phyloP scores from a whole-genome alignment of 2,329 filamentous ascomycete genomes.

The Trichoderma semiorbis region DNA sequence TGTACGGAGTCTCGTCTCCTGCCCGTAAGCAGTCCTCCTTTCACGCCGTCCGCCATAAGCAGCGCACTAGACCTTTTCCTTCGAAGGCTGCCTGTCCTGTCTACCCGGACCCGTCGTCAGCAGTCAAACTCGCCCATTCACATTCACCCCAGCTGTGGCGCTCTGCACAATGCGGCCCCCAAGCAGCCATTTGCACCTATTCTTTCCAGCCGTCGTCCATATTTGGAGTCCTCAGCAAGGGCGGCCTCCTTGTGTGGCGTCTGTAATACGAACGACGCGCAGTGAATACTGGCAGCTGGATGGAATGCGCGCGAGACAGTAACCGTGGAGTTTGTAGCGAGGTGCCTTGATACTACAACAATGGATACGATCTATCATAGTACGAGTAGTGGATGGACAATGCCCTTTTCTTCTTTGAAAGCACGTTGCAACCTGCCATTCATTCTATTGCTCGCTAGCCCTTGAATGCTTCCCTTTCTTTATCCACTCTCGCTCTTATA shows the following conservation, averaged over 20 bases:
- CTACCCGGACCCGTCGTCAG: background rate
- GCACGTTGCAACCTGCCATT: background rate
- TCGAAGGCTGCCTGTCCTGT: slow-evolving; percentile 3
- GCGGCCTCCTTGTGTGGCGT: slow-evolving; percentile 12
- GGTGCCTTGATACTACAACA: background rate
- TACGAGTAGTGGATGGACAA: background rate
- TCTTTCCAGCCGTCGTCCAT: background rate
- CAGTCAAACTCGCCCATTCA: slow-evolving; percentile 1
- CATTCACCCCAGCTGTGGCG: slow-evolving; percentile 3
- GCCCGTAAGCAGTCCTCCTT: background rate
- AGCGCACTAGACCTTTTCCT: background rate
- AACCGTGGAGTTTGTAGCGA: background rate
- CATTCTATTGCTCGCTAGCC: background rate
- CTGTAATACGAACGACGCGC: background rate
- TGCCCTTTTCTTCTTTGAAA: background rate
- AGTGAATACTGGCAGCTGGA: background rate
- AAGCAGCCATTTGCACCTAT: background rate
- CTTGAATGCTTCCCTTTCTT: background rate
- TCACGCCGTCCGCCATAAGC: background rate
- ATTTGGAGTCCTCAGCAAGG: slow-evolving; percentile 10
- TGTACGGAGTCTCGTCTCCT: background rate
- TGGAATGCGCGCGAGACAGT: background rate
- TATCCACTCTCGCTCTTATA: background rate
- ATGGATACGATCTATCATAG: background rate
- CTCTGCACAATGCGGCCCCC: slow-evolving; percentile 3